Base-by-base conservation (phyloP, 805 yeast species). In the Yarrowia sp. region DNA sequence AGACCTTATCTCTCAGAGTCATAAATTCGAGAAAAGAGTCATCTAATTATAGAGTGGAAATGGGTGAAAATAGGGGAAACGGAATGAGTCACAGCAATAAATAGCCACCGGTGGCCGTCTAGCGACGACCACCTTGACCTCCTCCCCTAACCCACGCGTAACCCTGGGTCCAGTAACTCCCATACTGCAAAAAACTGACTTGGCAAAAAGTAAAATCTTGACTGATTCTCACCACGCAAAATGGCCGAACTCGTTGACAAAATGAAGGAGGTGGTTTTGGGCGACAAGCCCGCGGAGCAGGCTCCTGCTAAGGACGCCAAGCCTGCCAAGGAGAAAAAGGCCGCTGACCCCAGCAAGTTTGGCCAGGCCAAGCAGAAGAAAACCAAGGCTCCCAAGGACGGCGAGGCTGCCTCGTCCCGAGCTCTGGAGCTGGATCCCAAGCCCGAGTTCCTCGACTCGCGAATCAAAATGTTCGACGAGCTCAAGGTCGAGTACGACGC, bases 381-480 rank as follows among this genome's bases (percentile, higher is more conserved):
- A n/a, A 16, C 14, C 44, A 61, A 61, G 64, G 64, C 64, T 11
- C 32, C 35, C 46, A 61, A 48, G 56, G 64, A 61, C 11, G 64
- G 56, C 19, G 64, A 33, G n/a, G 9, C 40, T 1, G 54, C 43
- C 26, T 44, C 64, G n/a, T 35, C 63, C 9, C 49, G 63, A 58
- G 14, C 63, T 22, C 41, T 61, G 46, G 64, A 64, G 66, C 65
- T 61, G 17, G 87, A 86, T 66, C 96, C 96, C 30, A 86, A 86
- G 75, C 96, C 97, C n/a, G 86, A 78, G 68, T 95, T 88, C 74
- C 83, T 95, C 71, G 91, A 87, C 41, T 84, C 87, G 68, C 88
- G 99, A 78, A 81, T 88, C 74, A 78, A 82, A 71, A 75, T 92
- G 68, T 95, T 92, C 73, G 96, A 91, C 66, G 82, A 87, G 75